These are phyloP conservation scores for Caloboletus firmus DNA, from an alignment of 1,284 basidiomycete genomes.

Conservation along the genomic window DNA sequence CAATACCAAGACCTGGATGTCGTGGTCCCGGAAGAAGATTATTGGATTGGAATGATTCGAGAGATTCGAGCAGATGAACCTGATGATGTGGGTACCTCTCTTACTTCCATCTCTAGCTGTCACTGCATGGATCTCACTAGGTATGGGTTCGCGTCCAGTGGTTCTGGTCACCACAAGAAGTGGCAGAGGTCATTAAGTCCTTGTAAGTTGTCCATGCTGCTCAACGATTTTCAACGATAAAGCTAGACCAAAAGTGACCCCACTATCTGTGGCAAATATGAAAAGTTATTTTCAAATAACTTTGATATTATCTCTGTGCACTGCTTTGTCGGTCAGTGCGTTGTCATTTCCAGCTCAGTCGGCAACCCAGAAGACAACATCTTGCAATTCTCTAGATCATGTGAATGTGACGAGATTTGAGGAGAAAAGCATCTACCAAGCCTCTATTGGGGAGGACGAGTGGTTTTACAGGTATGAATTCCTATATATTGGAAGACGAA, in stretches of 20 bases:
- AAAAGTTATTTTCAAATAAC: slow-evolving; percentile 47
- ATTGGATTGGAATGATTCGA: slow-evolving; percentile 28
- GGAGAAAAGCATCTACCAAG: slow-evolving; percentile 38
- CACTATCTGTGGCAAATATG: slow-evolving; percentile 38
- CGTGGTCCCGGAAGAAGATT: slow-evolving; percentile 5
- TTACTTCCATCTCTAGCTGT: background rate
- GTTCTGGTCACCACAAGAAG: slow-evolving; percentile 48
- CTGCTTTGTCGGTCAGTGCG: slow-evolving; percentile 42
- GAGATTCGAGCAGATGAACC: slow-evolving; percentile 19
- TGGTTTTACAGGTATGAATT: slow-evolving; percentile 47
- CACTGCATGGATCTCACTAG: slow-evolving; percentile 21
- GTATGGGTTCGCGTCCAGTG: slow-evolving; percentile 51
- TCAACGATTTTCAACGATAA: background rate
- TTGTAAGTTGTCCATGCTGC: slow-evolving; percentile 40
- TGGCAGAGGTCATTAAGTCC: slow-evolving; percentile 40
- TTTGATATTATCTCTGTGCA: slow-evolving; percentile 42
- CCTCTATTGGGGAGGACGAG: slow-evolving; percentile 34
- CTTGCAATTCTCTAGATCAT: slow-evolving; percentile 14
- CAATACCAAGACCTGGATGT: slow-evolving; percentile 11
- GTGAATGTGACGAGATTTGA: slow-evolving; percentile 35
- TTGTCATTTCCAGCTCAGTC: background rate
- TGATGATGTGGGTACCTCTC: slow-evolving; percentile 16
- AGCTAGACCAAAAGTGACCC: slow-evolving; percentile 34
- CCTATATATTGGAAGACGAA: slow-evolving; percentile 31
- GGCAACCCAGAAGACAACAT: background rate